Conservation (phyloP, 1,284 basidiomycete genomes). For the Ustilago curta region DNA sequence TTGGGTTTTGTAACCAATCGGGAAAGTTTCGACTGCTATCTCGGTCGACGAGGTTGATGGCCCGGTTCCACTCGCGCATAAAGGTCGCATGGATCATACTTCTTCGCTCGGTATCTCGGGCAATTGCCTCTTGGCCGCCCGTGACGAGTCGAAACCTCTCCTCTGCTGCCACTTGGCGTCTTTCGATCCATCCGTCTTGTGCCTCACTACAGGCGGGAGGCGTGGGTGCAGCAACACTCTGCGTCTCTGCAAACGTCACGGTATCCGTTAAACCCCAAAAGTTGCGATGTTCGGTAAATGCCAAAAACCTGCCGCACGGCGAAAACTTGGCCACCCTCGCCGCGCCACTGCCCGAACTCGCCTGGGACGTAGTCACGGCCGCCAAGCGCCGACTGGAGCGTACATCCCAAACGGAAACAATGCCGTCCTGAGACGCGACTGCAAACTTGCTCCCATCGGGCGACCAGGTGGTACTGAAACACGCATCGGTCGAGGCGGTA, state of each 20-base stretch:
- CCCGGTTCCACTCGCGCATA: constrained; percentile 44
- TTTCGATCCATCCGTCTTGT: constrained; percentile 8
- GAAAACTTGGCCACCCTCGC: constrained; percentile 56
- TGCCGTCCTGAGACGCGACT: constrained; percentile 85
- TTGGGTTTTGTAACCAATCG: constrained; percentile 16
- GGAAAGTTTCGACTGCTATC: constrained; percentile 10
- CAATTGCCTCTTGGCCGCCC: constrained; percentile 24
- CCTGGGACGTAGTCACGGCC: constrained; percentile 42
- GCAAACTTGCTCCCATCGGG: constrained; percentile 83
- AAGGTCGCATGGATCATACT: constrained; percentile 43
- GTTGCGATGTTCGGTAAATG: constrained; percentile 58
- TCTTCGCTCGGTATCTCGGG: constrained; percentile 30
- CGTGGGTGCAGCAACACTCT: constrained; percentile 25
- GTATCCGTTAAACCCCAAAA: constrained; percentile 56
- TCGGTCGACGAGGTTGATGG: constrained; percentile 28
- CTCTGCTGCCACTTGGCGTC: constrained; percentile 9
- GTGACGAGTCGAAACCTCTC: constrained; percentile 31
- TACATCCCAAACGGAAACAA: constrained; percentile 74
- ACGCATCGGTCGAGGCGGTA: constrained; percentile 71
- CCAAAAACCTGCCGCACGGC: constrained; percentile 55
- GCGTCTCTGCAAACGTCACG: constrained; percentile 41
- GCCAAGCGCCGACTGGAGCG: constrained; percentile 64
- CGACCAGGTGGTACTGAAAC: constrained; percentile 86
- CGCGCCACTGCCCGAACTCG: constrained; percentile 44
- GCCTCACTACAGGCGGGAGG: background rate